Conservation (phyloP, 169 alveolate genomes). For the Blepharisma undulans region DNA sequence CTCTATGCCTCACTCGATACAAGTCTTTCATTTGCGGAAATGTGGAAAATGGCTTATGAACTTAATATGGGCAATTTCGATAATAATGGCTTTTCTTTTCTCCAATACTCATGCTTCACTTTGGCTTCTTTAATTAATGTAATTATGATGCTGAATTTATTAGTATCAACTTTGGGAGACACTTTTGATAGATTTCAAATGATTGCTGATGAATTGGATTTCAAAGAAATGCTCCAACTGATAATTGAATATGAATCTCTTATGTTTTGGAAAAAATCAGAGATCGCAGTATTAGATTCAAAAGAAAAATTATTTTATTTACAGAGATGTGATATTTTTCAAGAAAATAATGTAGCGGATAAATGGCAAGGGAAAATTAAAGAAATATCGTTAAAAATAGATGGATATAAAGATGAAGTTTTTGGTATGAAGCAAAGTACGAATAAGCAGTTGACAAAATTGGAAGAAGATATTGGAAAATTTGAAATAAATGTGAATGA, state of each 20-base stretch:
- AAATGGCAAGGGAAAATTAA: background rate
- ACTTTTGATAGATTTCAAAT: background rate
- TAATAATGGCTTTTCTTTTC: background rate
- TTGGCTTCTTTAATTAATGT: background rate
- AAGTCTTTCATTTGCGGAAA: background rate
- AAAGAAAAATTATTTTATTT: background rate
- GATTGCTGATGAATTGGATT: background rate
- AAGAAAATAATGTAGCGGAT: background rate
- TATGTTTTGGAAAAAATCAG: background rate
- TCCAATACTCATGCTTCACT: background rate
- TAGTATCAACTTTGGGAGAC: background rate
- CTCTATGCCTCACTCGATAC: background rate
- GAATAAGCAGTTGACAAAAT: background rate
- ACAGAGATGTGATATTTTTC: background rate
- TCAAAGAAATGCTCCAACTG: background rate
- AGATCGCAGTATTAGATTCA: background rate
- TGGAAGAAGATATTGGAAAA: background rate
- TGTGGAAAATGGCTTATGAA: background rate
- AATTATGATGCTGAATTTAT: background rate
- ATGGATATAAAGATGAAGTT: background rate
- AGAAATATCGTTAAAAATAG: background rate
- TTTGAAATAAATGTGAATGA: background rate
- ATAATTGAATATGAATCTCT: background rate
- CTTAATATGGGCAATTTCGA: background rate
- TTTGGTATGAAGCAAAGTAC: background rate